A percentile compares a stretch with the other conserved stretches of the same genome.
Conservation (phyloP, 148 eudicot genomes). For the Rhododendron molle region DNA sequence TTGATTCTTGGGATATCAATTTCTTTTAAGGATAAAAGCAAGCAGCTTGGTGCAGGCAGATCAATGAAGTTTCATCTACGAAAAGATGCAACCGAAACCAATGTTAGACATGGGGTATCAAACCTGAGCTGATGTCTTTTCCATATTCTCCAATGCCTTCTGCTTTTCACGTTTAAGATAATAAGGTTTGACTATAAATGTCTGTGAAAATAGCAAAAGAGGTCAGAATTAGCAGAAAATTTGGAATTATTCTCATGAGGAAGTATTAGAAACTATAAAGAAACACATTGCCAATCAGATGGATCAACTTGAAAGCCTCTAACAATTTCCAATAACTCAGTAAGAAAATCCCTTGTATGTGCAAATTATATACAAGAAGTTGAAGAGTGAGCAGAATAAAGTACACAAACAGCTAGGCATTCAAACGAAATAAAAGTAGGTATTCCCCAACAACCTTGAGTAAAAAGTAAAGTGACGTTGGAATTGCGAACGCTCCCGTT, state of each 20-base stretch:
- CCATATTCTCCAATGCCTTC: conserved; percentile 62
- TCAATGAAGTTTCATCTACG: neutral
- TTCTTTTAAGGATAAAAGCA: neutral
- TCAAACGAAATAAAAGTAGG: neutral
- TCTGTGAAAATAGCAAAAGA: conserved; percentile 44
- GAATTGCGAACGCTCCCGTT: conserved; percentile 74
- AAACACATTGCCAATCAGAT: neutral
- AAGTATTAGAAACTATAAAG: neutral
- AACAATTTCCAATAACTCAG: neutral
- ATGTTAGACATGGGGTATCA: neutral
- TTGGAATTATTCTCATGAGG: neutral
- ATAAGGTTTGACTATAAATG: conserved; percentile 74
- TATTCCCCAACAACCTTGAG: conserved; percentile 46
- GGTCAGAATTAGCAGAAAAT: neutral
- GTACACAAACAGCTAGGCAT: neutral
- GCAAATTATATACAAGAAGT: neutral
- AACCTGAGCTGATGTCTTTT: conserved; percentile 78
- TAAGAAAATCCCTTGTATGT: neutral
- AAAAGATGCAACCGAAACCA: neutral
- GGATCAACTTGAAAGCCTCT: neutral
- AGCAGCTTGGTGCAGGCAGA: neutral
- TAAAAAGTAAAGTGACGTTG: conserved; percentile 68
- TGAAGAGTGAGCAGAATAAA: neutral
- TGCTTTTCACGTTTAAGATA: conserved; percentile 73
- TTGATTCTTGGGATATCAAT: neutral